These are phyloP conservation scores for Termitomyces sp. DNA, from an alignment of 768 basidiomycete species.

Conservation along the genomic window DNA sequence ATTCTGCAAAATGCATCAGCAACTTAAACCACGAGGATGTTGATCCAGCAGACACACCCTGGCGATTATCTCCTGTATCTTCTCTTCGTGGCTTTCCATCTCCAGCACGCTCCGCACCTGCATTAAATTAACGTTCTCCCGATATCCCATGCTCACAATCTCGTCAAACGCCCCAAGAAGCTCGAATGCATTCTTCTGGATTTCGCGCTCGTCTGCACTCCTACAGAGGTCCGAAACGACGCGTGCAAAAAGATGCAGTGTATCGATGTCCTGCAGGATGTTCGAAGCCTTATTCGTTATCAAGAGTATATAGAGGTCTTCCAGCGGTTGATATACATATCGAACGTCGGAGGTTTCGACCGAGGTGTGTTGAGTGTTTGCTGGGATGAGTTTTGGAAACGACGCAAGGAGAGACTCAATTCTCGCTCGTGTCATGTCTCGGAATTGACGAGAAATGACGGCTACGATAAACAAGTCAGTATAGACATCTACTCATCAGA, in stretches of 20 bases:
- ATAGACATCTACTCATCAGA: background rate
- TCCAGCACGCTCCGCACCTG: slow-evolving; percentile 76
- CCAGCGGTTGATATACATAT: slow-evolving; percentile 94
- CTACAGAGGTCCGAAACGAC: slow-evolving; percentile 91
- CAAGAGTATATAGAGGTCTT: slow-evolving; percentile 94
- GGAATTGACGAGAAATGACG: slow-evolving; percentile 93
- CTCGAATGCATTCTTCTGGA: slow-evolving; percentile 87
- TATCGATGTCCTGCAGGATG: slow-evolving; percentile 97
- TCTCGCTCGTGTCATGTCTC: slow-evolving; percentile 85
- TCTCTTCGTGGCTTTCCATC: slow-evolving; percentile 91
- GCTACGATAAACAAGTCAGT: slow-evolving; percentile 41
- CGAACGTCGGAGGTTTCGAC: slow-evolving; percentile 93
- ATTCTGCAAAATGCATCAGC: slow-evolving; percentile 47
- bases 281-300: slow-evolving; percentile 99
- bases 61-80: slow-evolving; percentile 97
- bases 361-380: slow-evolving; percentile 93
- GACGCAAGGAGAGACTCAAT: slow-evolving; percentile 95
- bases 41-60: slow-evolving; percentile 45
- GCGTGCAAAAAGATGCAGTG: slow-evolving; percentile 88
- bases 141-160: slow-evolving; percentile 84
- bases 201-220: slow-evolving; percentile 83
- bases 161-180: slow-evolving; percentile 95
- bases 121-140: slow-evolving; percentile 72
- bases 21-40: background rate
- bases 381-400: slow-evolving; percentile 95